Conservation (phyloP, 1,139 yeast genomes). For the Magnusiomyces clavatus region DNA sequence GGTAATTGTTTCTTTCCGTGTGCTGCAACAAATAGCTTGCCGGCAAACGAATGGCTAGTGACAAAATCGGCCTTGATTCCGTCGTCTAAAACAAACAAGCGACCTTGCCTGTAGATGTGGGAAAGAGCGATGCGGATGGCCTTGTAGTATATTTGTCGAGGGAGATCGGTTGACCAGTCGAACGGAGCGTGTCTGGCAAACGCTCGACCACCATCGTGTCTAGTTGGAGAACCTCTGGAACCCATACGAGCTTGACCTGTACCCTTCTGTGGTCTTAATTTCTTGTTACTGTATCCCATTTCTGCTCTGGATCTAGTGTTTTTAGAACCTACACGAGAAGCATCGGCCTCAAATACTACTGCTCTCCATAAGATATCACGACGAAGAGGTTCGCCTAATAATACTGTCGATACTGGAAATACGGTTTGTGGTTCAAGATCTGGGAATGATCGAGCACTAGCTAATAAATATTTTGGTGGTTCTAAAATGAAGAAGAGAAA, state of each 20-base stretch:
- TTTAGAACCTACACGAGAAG: conserved; percentile 80
- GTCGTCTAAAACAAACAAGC: conserved; percentile 60
- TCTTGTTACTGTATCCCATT: conserved; percentile 77
- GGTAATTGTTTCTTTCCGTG: conserved; percentile 46
- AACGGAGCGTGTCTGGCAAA: conserved; percentile 84
- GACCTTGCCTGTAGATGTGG: conserved; percentile 69
- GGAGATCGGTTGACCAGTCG: conserved; percentile 80
- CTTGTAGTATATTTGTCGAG: conserved; percentile 58
- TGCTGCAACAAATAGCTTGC: conserved; percentile 44
- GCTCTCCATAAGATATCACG: conserved; percentile 93
- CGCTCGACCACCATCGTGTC: conserved; percentile 86
- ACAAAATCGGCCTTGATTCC: conserved; percentile 40
- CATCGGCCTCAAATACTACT: conserved; percentile 85
- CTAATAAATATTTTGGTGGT: conserved; percentile 71
- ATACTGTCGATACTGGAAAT: conserved; percentile 63
- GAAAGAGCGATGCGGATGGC: conserved; percentile 81
- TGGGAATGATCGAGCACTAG: conserved; percentile 81
- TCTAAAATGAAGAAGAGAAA: conserved; percentile 8
- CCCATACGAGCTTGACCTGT: conserved; percentile 94
- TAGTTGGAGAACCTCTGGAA: conserved; percentile 88
- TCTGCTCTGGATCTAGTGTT: conserved; percentile 82
- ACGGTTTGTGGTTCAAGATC: conserved; percentile 75
- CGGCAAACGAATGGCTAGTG: conserved; percentile 43
- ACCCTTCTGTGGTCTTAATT: conserved; percentile 86
- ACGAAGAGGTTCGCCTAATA: conserved; percentile 69